Conservation (phyloP, 768 basidiomycete species). For the Leccinum sublutescens region DNA sequence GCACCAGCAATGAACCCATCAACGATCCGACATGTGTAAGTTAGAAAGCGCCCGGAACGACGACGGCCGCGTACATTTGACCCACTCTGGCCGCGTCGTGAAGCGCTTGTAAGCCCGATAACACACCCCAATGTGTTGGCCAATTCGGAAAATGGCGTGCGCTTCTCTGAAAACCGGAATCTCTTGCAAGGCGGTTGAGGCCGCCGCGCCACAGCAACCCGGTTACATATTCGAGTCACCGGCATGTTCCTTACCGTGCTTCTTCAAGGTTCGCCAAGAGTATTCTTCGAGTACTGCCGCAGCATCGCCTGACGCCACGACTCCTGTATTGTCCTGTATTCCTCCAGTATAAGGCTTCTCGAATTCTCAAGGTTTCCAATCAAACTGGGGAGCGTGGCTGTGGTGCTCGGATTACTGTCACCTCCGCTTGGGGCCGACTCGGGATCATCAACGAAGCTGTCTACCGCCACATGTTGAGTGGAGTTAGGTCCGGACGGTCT, state of each 20-base stretch:
- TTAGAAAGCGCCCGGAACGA: conserved; percentile 33
- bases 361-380: conserved; percentile 16
- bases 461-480: conserved; percentile 6
- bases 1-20: conserved; percentile 24
- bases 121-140: conserved; percentile 3
- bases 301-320: conserved; percentile 27
- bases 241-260: conserved; percentile 17
- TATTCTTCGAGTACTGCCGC: conserved; percentile 17
- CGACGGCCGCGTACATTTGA: conserved; percentile 32
- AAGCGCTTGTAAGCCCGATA: conserved; percentile 13
- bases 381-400: conserved; percentile 11
- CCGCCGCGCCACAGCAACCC: background rate
- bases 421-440: conserved; percentile 1
- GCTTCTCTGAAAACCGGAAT: conserved; percentile 18
- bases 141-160: conserved; percentile 8
- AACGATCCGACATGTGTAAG: conserved; percentile 27
- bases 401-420: conserved; percentile 5
- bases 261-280: conserved; percentile 25
- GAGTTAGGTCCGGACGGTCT: conserved; percentile 18
- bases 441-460: conserved; percentile 2
- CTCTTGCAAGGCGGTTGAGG: conserved; percentile 18
- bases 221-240: conserved; percentile 5
- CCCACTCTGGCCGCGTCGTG: conserved; percentile 16
- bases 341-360: conserved; percentile 20
- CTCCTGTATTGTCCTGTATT: conserved; percentile 26